phyloP scores from a whole-genome alignment of 768 basidiomycete genomes.

The Boletus patriciae region DNA sequence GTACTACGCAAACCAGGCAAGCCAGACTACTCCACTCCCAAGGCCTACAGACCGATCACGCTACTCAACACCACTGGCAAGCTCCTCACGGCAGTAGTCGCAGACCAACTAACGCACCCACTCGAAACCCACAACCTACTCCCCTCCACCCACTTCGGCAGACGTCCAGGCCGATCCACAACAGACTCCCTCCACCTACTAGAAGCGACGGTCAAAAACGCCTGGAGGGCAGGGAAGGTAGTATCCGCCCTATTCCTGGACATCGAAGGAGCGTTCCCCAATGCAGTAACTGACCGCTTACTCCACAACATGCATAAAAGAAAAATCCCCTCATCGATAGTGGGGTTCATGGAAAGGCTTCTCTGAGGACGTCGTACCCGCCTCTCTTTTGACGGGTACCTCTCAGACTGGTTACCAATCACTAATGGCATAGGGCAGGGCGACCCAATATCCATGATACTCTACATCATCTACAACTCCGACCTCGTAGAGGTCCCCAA shows the following conservation, averaged over 20 bases:
- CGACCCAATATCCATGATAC: slow-evolving; percentile 30
- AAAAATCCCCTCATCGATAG: background rate
- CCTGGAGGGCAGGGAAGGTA: background rate
- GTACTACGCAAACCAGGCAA: slow-evolving; percentile 39
- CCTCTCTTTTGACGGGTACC: slow-evolving; percentile 26
- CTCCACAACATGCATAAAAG: slow-evolving; percentile 7
- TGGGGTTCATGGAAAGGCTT: slow-evolving; percentile 4
- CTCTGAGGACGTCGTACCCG: slow-evolving; percentile 2
- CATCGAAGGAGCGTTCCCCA: slow-evolving; percentile 8
- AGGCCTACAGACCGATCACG: background rate
- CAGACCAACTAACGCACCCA: background rate
- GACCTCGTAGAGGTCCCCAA: slow-evolving; percentile 11
- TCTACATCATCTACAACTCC: slow-evolving; percentile 36
- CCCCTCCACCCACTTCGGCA: background rate
- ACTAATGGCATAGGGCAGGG: slow-evolving; percentile 36
- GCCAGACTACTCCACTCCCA: slow-evolving; percentile 26
- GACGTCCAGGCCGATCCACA: background rate
- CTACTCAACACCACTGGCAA: slow-evolving; percentile 5
- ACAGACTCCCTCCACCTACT: background rate
- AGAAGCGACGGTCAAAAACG: background rate
- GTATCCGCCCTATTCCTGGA: background rate
- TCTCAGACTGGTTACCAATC: slow-evolving; percentile 13
- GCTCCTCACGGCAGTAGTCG: background rate
- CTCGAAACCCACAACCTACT: background rate
- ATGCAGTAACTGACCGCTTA: background rate